Evolutionary conservation across 352 stramenopile genomes (phyloP).

Genomic region (Pseudoperonospora humuli): DNA sequence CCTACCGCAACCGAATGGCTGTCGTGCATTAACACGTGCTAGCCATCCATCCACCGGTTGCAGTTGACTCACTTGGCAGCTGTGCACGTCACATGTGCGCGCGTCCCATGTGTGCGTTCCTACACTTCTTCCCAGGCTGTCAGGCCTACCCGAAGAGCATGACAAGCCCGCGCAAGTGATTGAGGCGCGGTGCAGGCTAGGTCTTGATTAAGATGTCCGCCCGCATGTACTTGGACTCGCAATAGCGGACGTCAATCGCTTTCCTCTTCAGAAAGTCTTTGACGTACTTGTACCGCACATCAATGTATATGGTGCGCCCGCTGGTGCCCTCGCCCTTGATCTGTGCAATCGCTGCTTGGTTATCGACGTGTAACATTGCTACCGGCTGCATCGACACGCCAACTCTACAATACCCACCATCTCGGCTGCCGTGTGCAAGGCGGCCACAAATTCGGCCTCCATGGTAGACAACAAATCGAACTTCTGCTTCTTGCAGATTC

Average conservation of each 20-base stretch:
- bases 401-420: background rate
- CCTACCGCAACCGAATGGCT: too few species aligned
- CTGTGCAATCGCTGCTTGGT: background rate
- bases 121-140: constrained; percentile 1
- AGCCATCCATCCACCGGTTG: too few species aligned
- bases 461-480: background rate
- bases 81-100: too few species aligned
- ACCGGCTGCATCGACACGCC: background rate
- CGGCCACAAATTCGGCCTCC: background rate
- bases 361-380: background rate
- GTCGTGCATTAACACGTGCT: too few species aligned
- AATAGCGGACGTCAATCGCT: too few species aligned
- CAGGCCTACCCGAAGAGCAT: background rate
- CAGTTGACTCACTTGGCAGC: constrained; percentile 1
- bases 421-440: background rate
- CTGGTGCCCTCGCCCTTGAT: background rate
- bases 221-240: too few species aligned
- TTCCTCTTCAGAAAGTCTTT: too few species aligned
- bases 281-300: too few species aligned
- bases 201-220: too few species aligned
- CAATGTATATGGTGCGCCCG: background rate
- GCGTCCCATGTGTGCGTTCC: too few species aligned
- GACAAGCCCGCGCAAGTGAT: too few species aligned
- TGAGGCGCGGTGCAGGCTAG: too few species aligned
- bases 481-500: background rate